A percentile compares a stretch with the other conserved stretches of the same genome.
Evolutionary conservation across 805 yeast species (phyloP).

Genomic region (Torulaspora maleeae): DNA sequence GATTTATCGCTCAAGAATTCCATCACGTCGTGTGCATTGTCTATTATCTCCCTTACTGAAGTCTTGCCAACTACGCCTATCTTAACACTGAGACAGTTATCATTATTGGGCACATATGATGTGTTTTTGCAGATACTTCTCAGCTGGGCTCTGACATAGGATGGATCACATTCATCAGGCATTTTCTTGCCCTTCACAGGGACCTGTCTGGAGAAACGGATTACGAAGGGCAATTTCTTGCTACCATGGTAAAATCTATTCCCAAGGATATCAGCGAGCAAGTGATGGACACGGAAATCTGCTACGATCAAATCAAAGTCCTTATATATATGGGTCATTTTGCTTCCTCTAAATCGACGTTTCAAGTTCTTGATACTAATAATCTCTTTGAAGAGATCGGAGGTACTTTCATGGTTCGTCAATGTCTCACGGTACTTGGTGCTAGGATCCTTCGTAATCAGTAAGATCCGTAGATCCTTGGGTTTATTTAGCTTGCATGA

Average conservation of each 20-base stretch:
- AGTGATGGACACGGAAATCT: slow-evolving; percentile 62
- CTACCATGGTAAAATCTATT: slow-evolving; percentile 57
- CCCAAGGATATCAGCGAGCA: slow-evolving; percentile 56
- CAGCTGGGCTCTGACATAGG: slow-evolving; percentile 59
- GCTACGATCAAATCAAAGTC: slow-evolving; percentile 66
- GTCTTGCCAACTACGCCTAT: slow-evolving; percentile 45
- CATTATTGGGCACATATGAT: slow-evolving; percentile 55
- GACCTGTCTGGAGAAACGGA: slow-evolving; percentile 47
- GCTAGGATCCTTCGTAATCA: slow-evolving; percentile 73
- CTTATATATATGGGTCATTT: slow-evolving; percentile 46
- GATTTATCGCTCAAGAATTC: slow-evolving; percentile 45
- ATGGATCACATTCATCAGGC: slow-evolving; percentile 60
- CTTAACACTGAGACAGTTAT: slow-evolving; percentile 54
- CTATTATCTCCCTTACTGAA: slow-evolving; percentile 23
- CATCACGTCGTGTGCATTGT: slow-evolving; percentile 34
- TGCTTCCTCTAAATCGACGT: slow-evolving; percentile 41
- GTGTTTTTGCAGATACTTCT: slow-evolving; percentile 61
- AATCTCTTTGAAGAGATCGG: slow-evolving; percentile 58
- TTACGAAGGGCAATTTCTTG: slow-evolving; percentile 62
- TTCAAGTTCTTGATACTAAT: slow-evolving; percentile 55
- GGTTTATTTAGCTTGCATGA: slow-evolving; percentile 45
- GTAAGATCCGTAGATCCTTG: slow-evolving; percentile 47
- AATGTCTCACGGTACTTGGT: slow-evolving; percentile 49
- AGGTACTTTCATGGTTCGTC: slow-evolving; percentile 49
- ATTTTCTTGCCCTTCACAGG: slow-evolving; percentile 41